Evolutionary conservation across 148 eudicot species (phyloP), one percentile per base, ranked within the genome.

Genomic region (Camellia lanceoleosa): DNA sequence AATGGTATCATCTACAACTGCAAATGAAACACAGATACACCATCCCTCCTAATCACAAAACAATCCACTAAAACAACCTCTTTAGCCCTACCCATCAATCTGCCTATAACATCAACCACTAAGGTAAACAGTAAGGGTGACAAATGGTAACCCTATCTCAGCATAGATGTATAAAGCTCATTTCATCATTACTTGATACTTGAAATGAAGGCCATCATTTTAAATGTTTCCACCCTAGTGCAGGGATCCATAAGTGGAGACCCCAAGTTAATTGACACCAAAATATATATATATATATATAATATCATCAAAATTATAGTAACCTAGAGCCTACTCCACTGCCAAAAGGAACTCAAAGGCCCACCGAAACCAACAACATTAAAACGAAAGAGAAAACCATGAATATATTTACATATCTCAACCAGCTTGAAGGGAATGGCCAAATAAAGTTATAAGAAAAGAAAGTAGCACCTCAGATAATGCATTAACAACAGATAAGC

Each of bases 401-500:
- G 67, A 54, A 30, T 59, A 9, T 43, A 18, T 38, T 30, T 47
- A 20, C 5, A 67, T 64, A 55, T 6, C 7, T 44, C 20, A 68
- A 68, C 12, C 41, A 63, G 15, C 55, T 44, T 9, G 42, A 69
- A 13, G 52, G 52, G 13, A 10, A 47, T 46, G 2, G 7, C 30
- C 7, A 63, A 23, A 70, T 47, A 18, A 44, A 70, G 6, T 11
- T 12, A 73, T 14, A 80, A 16, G 8, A 19, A 18, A 19, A 55
- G 74, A 83, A 72, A 55, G 73, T 58, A 80, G 49, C 76, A 95
- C 99, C 99, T 93, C 95, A 16, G 99, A 95, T 83, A 93, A 86
- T 23, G 99, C 99, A 87, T 95, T 95, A 73, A 93, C 99, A 82
- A 95, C 97, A 46, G 98, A 93, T 74, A 95, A 86, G 82, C 99